Percentiles rank a stretch among this genome's conserved stretches.
Conservation (phyloP, 2,329 filamentous ascomycete species). For the Nothophaeocryptopus gaeumannii region DNA sequence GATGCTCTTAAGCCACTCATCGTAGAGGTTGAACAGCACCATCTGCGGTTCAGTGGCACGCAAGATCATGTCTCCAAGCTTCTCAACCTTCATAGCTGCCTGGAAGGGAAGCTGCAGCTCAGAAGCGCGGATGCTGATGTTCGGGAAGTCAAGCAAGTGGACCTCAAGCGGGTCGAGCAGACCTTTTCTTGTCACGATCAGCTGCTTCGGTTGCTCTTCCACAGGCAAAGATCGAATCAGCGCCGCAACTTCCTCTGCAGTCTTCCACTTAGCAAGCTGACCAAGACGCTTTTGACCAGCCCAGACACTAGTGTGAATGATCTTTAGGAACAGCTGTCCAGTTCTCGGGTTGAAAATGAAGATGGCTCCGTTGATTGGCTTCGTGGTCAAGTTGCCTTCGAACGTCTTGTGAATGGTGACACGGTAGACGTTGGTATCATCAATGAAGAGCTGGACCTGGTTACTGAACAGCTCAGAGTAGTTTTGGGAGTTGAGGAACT, state of each 20-base stretch:
- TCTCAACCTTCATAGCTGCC: constrained; percentile 99
- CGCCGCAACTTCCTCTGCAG: constrained; percentile 97
- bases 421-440: constrained; percentile 98
- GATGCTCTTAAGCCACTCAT: constrained; percentile 98
- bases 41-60: constrained; percentile 98
- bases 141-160: constrained; percentile 95
- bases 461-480: constrained; percentile 99
- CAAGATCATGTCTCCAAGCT: constrained; percentile 97
- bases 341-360: constrained; percentile 99
- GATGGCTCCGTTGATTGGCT: constrained; percentile 98
- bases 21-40: constrained; percentile 98
- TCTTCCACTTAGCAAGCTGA: constrained; percentile 99
- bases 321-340: constrained; percentile 96
- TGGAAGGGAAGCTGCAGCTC: constrained; percentile 98
- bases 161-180: constrained; percentile 95
- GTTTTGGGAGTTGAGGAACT: constrained; percentile 98
- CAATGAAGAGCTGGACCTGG: constrained; percentile 97
- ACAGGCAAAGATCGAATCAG: constrained; percentile 92
- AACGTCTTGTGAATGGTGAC: constrained; percentile 99
- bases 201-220: constrained; percentile 97
- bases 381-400: constrained; percentile 97
- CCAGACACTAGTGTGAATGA: constrained; percentile 99
- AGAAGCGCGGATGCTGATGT: constrained; percentile 96
- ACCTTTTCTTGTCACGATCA: constrained; percentile 97
- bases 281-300: constrained; percentile 98